A percentile compares a stretch with the other conserved stretches of the same genome.
Conservation (phyloP, 495 filamentous ascomycete species). For the Terfezia claveryi region DNA sequence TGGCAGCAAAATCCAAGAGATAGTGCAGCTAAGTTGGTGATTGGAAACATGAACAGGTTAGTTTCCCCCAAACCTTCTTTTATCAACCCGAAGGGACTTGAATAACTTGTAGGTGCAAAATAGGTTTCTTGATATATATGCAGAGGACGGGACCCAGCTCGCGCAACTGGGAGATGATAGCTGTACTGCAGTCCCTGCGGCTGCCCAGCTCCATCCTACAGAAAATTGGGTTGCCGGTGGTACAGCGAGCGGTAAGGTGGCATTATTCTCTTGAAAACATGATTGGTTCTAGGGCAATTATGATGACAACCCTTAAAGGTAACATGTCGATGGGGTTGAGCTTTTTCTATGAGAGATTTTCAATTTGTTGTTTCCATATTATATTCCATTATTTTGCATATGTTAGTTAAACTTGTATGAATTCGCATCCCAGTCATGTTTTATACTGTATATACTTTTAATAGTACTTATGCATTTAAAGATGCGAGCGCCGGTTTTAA, state of each 20-base stretch:
- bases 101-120: background rate
- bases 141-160: conserved; percentile 57
- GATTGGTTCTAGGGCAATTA: too few species aligned
- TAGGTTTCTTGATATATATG: conserved; percentile 69
- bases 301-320: too few species aligned
- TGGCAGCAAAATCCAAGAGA: conserved; percentile 69
- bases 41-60: conserved; percentile 83
- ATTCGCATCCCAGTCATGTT: too few species aligned
- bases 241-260: conserved; percentile 79
- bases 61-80: background rate
- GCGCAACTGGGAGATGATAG: conserved; percentile 74
- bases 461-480: too few species aligned
- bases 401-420: too few species aligned
- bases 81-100: background rate
- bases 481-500: too few species aligned
- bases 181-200: conserved; percentile 84
- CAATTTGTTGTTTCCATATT: too few species aligned
- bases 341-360: too few species aligned
- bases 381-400: too few species aligned
- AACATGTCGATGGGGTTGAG: too few species aligned
- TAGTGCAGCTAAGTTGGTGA: conserved; percentile 62
- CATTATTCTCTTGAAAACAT: conserved; percentile 53
- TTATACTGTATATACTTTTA: too few species aligned
- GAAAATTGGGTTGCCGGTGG: conserved; percentile 84
- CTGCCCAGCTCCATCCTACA: conserved; percentile 70